Evolutionary conservation across 2,329 filamentous ascomycete species (phyloP).

Genomic region (Phialophora macrospora): DNA sequence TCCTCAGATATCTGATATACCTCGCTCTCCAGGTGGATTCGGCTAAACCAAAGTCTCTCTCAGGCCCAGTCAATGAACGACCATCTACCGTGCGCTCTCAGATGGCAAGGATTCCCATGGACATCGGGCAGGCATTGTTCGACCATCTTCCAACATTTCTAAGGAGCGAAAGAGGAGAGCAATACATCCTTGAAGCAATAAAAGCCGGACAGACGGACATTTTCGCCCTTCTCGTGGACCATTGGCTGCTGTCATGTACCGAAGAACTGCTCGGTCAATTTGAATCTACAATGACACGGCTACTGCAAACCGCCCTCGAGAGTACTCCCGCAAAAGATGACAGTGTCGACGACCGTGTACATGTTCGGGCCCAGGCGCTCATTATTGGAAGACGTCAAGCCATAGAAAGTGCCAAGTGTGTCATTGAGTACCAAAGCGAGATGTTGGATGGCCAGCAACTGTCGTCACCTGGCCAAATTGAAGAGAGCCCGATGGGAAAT

Average conservation of each 20-base stretch:
- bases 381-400: not conserved
- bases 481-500: not conserved
- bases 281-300: not conserved
- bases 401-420: not conserved
- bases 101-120: not conserved
- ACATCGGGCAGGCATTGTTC: not conserved
- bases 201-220: not conserved
- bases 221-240: not conserved
- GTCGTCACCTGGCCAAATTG: not conserved
- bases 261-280: not conserved
- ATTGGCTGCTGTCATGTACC: not conserved
- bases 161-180: not conserved
- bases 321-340: not conserved
- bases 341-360: not conserved
- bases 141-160: not conserved
- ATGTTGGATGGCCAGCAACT: not conserved
- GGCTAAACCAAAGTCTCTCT: not conserved
- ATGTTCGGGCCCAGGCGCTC: not conserved
- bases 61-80: not conserved
- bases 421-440: not conserved
- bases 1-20: conserved; percentile 4
- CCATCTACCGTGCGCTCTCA: not conserved
- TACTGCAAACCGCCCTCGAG: not conserved
- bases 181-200: not conserved
- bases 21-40: not conserved